These are phyloP conservation scores for Desmodesmus armatus DNA, from an alignment of 139 green algal genomes.

Conservation along the genomic window DNA sequence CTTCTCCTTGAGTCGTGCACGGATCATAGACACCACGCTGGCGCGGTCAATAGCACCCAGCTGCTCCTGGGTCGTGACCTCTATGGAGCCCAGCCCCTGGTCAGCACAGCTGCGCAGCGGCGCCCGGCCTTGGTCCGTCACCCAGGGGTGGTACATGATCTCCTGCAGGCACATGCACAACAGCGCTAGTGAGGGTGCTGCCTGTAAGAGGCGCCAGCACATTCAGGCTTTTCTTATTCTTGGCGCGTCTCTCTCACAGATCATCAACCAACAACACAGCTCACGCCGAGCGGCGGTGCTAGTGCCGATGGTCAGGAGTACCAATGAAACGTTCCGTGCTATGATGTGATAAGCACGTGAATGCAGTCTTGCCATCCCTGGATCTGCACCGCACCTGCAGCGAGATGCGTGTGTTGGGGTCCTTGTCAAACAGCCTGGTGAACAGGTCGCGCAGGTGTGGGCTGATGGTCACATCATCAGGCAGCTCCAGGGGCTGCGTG, in stretches of 20 bases:
- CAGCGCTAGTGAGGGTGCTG: neutral
- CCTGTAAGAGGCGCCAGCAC: neutral
- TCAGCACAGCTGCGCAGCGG: slow-evolving; percentile 28
- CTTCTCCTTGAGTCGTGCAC: slow-evolving; percentile 65
- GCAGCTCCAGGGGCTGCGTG: slow-evolving; percentile 35
- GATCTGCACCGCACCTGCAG: slow-evolving; percentile 56
- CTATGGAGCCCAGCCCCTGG: slow-evolving; percentile 34
- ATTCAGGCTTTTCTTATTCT: no score
- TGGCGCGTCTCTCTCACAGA: no score
- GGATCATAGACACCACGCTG: slow-evolving; percentile 58
- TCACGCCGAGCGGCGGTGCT: no score
- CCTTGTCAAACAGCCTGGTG: slow-evolving; percentile 80
- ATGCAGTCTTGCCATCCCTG: no score
- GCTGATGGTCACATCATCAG: slow-evolving; percentile 41
- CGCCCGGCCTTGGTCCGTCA: slow-evolving; percentile 47
- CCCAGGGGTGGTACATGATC: slow-evolving; percentile 49
- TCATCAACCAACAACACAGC: no score
- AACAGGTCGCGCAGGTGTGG: slow-evolving; percentile 71
- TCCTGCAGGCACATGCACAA: slow-evolving; percentile 3
- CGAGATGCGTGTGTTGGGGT: slow-evolving; percentile 78
- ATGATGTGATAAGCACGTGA: no score
- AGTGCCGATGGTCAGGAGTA: no score
- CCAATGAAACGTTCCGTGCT: no score
- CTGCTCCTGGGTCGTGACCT: slow-evolving; percentile 53
- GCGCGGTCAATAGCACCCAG: slow-evolving; percentile 59